Base-by-base conservation (phyloP, 345 rosid genomes). In the Camelina neglecta region DNA sequence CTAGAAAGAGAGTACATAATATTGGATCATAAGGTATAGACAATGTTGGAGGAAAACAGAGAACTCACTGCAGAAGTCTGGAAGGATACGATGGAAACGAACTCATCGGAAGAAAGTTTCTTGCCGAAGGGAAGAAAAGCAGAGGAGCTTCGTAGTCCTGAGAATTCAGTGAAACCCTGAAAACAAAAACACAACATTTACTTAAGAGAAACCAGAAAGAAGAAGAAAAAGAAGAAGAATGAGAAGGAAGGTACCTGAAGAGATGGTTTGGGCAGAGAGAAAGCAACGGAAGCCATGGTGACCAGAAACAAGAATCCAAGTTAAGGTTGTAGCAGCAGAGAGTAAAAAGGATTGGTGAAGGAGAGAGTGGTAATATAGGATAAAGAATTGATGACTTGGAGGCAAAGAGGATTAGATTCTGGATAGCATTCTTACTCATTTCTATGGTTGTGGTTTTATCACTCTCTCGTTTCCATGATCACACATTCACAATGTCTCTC, bases 41-140 rank as follows among this genome's bases (percentile, higher is more conserved):
- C 7, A 57, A 24, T 29, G 16, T 10, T 39, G 7, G 11, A 11
- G 26, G 33, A 33, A 69, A 59, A 56, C 8, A 59, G 24, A 57
- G 51, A 75, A 80, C 97, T 88, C 77, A 93, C 97, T 66, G 97
- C 94, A 64, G 81, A 84, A 64, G 96, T 89, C 75, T 88, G 97
- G 87, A 88, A 80, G 77, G 89, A 80, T 59, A 93, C 77, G 75
- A 81, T 56, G 4, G 90, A 86, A 69, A 66, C 75, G 63, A 88
- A 89, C 74, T 93, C 96, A 51, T 91, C 96, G 4, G 86, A 85
- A 65, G 84, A 85, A 55, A 81, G 50, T 77, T 86, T 91, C 86
- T 81, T 82, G 63, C 84, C 73, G 21, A 85, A 85, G 69, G 93
- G 85, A 73, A 89, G 89, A 74, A 79, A 82, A 59, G 68, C 68